These are phyloP conservation scores for Marchantia paleacea DNA, from an alignment of 225 moss, liverwort and hornwort genomes.

Conservation along the genomic window DNA sequence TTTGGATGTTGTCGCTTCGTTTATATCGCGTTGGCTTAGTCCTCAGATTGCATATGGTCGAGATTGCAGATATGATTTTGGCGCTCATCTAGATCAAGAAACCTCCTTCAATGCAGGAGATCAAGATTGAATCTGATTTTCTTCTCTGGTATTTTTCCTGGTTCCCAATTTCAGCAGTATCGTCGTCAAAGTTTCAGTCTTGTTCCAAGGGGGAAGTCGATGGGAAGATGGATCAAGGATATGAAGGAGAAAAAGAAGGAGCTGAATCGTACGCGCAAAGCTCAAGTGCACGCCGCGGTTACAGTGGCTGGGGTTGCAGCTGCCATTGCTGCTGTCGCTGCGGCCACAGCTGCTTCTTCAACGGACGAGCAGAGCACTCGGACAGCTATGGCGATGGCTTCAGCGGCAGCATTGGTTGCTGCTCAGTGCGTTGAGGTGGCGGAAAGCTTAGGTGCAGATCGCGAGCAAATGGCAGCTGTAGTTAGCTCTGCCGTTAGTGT, in stretches of 20 bases:
- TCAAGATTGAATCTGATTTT: neutral
- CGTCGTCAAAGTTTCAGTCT: conserved; percentile 62
- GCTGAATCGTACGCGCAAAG: conserved; percentile 56
- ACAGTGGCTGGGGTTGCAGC: conserved; percentile 74
- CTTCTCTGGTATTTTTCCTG: neutral
- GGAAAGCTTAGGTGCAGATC: conserved; percentile 70
- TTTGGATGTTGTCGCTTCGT: too few species aligned
- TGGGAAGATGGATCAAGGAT: conserved; percentile 71
- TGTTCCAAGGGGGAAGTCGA: conserved; percentile 55
- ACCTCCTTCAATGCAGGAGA: too few species aligned
- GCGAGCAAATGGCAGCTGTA: conserved; percentile 67
- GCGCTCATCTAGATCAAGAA: too few species aligned
- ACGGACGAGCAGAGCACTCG: conserved; percentile 60
- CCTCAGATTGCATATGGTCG: too few species aligned
- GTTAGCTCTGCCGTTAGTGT: conserved; percentile 77
- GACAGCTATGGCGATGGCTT: conserved; percentile 73
- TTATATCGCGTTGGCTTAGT: too few species aligned
- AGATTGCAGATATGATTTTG: too few species aligned
- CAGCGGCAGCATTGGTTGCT: conserved; percentile 73
- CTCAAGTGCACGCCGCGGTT: conserved; percentile 65
- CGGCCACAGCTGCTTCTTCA: conserved; percentile 66
- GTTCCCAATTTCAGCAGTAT: conserved; percentile 5
- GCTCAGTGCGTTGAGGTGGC: conserved; percentile 77
- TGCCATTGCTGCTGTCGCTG: conserved; percentile 70
- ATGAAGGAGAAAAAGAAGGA: conserved; percentile 70